Evolutionary conservation across 1,139 yeast genomes (phyloP).

Genomic region (Diutina catenulata): DNA sequence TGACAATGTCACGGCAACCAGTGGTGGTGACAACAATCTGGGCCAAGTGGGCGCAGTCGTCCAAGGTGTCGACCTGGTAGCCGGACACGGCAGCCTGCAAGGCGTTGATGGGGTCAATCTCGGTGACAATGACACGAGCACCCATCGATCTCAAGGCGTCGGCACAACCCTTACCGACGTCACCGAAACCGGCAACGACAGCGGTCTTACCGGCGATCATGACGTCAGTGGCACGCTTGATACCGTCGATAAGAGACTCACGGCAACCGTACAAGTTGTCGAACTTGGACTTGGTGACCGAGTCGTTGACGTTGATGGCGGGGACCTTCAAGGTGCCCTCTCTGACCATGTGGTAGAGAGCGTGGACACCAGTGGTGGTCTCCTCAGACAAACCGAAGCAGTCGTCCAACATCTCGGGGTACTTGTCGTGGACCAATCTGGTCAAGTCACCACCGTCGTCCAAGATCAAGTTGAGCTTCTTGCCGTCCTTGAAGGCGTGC

Average conservation of each 20-base stretch:
- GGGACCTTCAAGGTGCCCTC: constrained; percentile 92
- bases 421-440: constrained; percentile 90
- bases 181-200: constrained; percentile 99
- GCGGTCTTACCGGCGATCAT: constrained; percentile 99
- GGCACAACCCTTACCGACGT: constrained; percentile 99
- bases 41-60: constrained; percentile 85
- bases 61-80: constrained; percentile 95
- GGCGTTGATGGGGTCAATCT: constrained; percentile 98
- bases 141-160: constrained; percentile 99
- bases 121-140: constrained; percentile 96
- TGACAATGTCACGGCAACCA: constrained; percentile 98
- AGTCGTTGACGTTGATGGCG: constrained; percentile 98
- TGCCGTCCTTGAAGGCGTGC: constrained; percentile 93
- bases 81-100: constrained; percentile 99
- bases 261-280: constrained; percentile 99
- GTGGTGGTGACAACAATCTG: constrained; percentile 99
- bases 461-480: constrained; percentile 92
- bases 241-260: constrained; percentile 97
- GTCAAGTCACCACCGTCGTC: constrained; percentile 99
- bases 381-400: constrained; percentile 98
- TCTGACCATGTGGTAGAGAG: constrained; percentile 91
- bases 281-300: constrained; percentile 98
- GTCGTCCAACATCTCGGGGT: constrained; percentile 94
- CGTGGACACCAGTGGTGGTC: constrained; percentile 99
- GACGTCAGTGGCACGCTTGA: constrained; percentile 99